phyloP scores from a whole-genome alignment of 768 basidiomycete genomes.

The Gloeostereum incarnatum region DNA sequence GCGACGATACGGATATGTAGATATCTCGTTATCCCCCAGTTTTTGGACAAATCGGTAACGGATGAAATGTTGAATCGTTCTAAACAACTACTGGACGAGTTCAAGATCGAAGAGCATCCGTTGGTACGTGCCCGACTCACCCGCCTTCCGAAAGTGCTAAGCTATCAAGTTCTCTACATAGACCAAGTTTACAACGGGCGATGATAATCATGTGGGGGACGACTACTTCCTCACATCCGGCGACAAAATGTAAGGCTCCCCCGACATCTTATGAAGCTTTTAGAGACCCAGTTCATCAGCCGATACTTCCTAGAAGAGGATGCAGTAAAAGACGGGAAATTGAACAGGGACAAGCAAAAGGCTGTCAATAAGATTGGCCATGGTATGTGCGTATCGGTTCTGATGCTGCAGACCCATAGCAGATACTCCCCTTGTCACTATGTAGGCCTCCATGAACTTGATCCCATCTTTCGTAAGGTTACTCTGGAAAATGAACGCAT shows the following conservation, averaged over 20 bases:
- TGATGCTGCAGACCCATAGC: background rate
- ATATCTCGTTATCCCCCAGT: slow-evolving; percentile 71
- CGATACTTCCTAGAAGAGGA: slow-evolving; percentile 92
- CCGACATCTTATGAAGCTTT: background rate
- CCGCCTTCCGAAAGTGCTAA: background rate
- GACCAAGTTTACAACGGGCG: slow-evolving; percentile 87
- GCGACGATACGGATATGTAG: slow-evolving; percentile 23
- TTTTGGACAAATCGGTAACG: slow-evolving; percentile 54
- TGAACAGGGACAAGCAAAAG: slow-evolving; percentile 61
- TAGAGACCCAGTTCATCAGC: slow-evolving; percentile 16
- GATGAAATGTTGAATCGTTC: slow-evolving; percentile 58
- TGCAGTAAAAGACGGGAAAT: slow-evolving; percentile 61
- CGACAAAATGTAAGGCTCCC: slow-evolving; percentile 64
- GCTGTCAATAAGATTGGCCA: slow-evolving; percentile 96
- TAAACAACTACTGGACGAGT: slow-evolving; percentile 68
- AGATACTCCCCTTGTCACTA: background rate
- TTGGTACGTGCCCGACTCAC: slow-evolving; percentile 37
- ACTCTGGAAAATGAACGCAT: slow-evolving; percentile 77
- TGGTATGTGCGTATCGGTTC: slow-evolving; percentile 29
- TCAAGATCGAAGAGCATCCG: slow-evolving; percentile 73
- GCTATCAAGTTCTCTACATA: slow-evolving; percentile 23
- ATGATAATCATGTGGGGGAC: slow-evolving; percentile 76
- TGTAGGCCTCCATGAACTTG: slow-evolving; percentile 75
- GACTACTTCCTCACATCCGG: slow-evolving; percentile 89
- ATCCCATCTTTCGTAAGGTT: slow-evolving; percentile 69